Conservation (phyloP, 306 rosid species). For the Styphnolobium japonicum region DNA sequence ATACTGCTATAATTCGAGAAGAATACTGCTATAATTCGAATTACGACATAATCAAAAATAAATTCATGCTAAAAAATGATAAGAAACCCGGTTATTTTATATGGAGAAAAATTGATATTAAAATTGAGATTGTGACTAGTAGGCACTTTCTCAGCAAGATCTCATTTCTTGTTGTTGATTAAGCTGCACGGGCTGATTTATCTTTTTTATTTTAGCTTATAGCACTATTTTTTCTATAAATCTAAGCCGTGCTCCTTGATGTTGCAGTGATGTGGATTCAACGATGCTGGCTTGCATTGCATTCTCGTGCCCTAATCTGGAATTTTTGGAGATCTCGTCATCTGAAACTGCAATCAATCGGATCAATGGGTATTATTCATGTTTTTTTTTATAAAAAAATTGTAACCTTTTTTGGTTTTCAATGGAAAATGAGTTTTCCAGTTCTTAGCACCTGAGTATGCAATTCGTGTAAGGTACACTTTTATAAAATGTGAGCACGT, state of each 20-base stretch:
- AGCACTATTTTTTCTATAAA: not conserved
- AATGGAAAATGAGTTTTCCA: not conserved
- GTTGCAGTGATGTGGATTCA: constrained; percentile 66
- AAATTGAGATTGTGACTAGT: not conserved
- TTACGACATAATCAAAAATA: not conserved
- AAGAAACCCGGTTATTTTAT: not conserved
- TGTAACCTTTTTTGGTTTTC: not conserved
- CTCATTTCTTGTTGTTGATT: not conserved
- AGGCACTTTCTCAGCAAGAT: not conserved
- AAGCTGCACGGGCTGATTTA: not conserved
- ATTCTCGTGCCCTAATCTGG: constrained; percentile 78
- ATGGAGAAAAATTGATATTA: not conserved
- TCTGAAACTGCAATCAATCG: constrained; percentile 51
- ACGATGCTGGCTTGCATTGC: constrained; percentile 80
- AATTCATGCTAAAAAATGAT: not conserved
- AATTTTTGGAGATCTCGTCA: constrained; percentile 55
- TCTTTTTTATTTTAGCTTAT: not conserved
- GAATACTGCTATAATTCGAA: not conserved
- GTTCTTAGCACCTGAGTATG: not conserved
- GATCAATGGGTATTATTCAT: constrained; percentile 56
- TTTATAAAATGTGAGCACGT: not conserved
- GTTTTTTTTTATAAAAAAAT: not conserved
- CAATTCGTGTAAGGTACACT: not conserved
- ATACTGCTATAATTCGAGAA: not conserved
- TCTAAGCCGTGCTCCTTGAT: not conserved